Evolutionary conservation across 176 grass and related monocot genomes (phyloP), one percentile per base, ranked within the genome.

Genomic region (Olyra latifolia): DNA sequence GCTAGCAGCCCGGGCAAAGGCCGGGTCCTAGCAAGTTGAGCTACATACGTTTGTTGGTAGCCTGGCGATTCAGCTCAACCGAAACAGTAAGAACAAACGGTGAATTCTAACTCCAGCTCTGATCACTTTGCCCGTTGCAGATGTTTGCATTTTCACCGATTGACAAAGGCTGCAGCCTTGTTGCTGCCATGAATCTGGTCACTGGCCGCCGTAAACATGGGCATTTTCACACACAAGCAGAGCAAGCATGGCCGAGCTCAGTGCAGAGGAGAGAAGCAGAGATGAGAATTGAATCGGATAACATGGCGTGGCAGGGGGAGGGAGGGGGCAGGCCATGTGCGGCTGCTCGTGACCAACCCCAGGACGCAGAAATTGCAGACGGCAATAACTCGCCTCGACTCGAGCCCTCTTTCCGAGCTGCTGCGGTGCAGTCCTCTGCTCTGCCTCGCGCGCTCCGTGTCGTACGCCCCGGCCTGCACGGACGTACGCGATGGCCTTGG

Each of bases 381-480:
- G 77, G 49, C 64, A 20, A 78, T 67, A 20, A 57, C 78, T 80
- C 64, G 2, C 53, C 32, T 35, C 32, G 32, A 2, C 32, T 35
- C 32, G 32, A 35, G 0, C 32, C 16, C 2, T 65, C 35, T 10
- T 45, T 40, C 78, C 56, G 32, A 35, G 32, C 32, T 22, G 52
- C 2, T 47, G 53, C 38, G 53, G 50, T 60, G 53, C 45, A 2
- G 32, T 49, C 67, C n/a, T n/a, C n/a, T n/a, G n/a, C 65, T 69
- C 66, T 7, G 57, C 57, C 22, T 13, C 25, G 15, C 74, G 7
- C 66, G 7, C 56, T 3, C 50, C 32, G 1, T 29, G 77, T 61
- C 85, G 85, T 87, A 87, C 79, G 40, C 10, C n/a, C 2, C 57
- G 20, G 13, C 55, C 80, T 87, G 79, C 85, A 87, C 64, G 85